A percentile compares a stretch with the other conserved stretches of the same genome.
These are phyloP conservation scores for Nothophytophthora sp. DNA, from an alignment of 352 stramenopile species.

Conservation along the genomic window DNA sequence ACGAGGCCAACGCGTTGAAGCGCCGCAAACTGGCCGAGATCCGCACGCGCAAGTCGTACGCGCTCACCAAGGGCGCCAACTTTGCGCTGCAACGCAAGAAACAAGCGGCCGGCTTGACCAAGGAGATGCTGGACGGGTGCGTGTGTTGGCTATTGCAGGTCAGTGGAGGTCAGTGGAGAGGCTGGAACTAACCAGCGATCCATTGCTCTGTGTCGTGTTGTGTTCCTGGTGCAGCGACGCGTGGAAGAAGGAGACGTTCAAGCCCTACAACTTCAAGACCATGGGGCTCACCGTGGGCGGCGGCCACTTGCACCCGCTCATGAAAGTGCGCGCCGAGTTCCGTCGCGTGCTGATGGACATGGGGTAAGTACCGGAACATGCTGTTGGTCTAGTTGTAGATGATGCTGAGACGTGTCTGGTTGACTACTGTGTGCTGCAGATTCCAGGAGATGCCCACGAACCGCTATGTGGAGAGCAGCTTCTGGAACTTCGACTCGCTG, in stretches of 20 bases:
- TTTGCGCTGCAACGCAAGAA: slow-evolving; percentile 96
- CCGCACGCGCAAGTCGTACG: slow-evolving; percentile 94
- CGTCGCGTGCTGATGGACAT: slow-evolving; percentile 99
- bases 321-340: slow-evolving; percentile 98
- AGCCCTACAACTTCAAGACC: slow-evolving; percentile 99
- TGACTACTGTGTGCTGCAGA: slow-evolving; percentile 22
- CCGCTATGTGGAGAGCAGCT: slow-evolving; percentile 99
- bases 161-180: not conserved
- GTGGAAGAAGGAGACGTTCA: slow-evolving; percentile 97
- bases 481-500: slow-evolving; percentile 99
- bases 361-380: slow-evolving; percentile 66
- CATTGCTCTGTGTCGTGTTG: no score
- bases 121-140: slow-evolving; percentile 97
- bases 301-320: slow-evolving; percentile 98
- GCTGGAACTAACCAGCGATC: no score
- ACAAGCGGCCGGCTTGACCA: slow-evolving; percentile 97
- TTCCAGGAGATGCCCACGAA: slow-evolving; percentile 99
- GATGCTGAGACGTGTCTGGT: slow-evolving; percentile 6
- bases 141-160: slow-evolving; percentile 6
- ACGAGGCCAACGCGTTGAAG: slow-evolving; percentile 83
- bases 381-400: not conserved
- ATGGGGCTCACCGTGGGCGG: slow-evolving; percentile 93
- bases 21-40: slow-evolving; percentile 82
- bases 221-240: slow-evolving; percentile 51
- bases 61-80: slow-evolving; percentile 90